Evolutionary conservation across 805 yeast species (phyloP).

Genomic region (Schizosaccharomyces octosporus): DNA sequence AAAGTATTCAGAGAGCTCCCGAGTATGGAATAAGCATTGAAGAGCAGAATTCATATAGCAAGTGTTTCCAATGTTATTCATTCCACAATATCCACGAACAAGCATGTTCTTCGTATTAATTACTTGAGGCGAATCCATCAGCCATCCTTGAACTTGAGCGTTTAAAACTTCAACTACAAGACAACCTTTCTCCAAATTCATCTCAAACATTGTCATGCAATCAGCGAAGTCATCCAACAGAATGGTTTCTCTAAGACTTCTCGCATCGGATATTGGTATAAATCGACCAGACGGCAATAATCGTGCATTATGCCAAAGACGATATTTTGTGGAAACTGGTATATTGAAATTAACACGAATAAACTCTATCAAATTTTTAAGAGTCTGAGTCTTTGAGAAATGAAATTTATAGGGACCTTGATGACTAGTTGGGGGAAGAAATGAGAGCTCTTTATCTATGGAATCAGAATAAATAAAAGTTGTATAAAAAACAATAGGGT

Average conservation of each 20-base stretch:
- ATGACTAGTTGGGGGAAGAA: too few species aligned
- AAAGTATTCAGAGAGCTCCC: conserved; percentile 60
- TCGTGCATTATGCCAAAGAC: too few species aligned
- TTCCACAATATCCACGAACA: conserved; percentile 28
- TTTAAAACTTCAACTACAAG: not conserved
- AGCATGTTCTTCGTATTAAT: not conserved
- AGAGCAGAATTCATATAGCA: conserved; percentile 90
- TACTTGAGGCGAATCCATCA: not conserved
- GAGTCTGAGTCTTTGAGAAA: too few species aligned
- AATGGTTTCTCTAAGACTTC: not conserved
- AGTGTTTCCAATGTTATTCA: conserved; percentile 61
- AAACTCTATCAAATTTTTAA: too few species aligned
- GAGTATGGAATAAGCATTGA: conserved; percentile 69
- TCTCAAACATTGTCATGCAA: not conserved
- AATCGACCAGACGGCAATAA: too few species aligned
- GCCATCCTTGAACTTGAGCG: not conserved
- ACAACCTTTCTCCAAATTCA: not conserved
- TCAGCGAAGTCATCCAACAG: not conserved
- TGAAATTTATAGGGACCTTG: too few species aligned
- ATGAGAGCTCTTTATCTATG: too few species aligned
- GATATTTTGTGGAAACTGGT: too few species aligned
- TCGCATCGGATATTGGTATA: too few species aligned
- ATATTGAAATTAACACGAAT: too few species aligned
- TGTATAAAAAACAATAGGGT: not conserved
- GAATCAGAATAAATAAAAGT: too few species aligned